Evolutionary conservation across 441 rosid species (phyloP), one percentile per base, ranked within the genome.

Genomic region (Mallotus repandus): DNA sequence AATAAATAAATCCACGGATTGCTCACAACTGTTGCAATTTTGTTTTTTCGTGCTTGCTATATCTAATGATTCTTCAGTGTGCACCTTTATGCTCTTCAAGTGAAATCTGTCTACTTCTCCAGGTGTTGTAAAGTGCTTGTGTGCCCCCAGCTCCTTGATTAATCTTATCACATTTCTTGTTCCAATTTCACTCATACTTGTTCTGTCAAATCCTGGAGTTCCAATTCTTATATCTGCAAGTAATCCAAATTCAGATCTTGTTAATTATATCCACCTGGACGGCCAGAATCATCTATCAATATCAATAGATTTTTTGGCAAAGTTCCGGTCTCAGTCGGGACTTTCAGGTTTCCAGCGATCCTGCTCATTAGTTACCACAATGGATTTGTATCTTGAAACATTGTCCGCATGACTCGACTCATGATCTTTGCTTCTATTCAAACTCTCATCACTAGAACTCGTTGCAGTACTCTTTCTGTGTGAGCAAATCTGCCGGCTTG

Each of bases 401-500:
- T n/a, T n/a, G n/a, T n/a, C n/a, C n/a, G n/a, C n/a, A n/a, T n/a
- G n/a, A n/a, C n/a, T n/a, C n/a, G n/a, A n/a, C n/a, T n/a, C n/a
- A n/a, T n/a, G 35, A 50, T 49, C 56, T 22, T 57, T 56, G 0
- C 54, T 70, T 16, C 52, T 5, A 48, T 54, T 71, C 21, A 16
- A 60, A 55, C 2, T 48, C 41, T 54, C 72, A 2, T 3, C 63
- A 63, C 13, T 16, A 53, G 46, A 52, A 49, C 52, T 41, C 61
- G 65, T 62, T 56, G 72, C 60, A 45, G 10, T 58, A 38, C 43
- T 57, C 49, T 58, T 69, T 57, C 66, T 65, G 65, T 74, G 56
- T 54, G 77, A 77, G 75, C 14, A 19, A 60, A 69, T 69, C 43
- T 69, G 73, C 59, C 70, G 57, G 14, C 74, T 66, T 10, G 69